Percentiles rank a stretch among this genome's conserved stretches.
Evolutionary conservation across 108 stramenopile genomes (phyloP).

Genomic region (Cyclotella baltica): DNA sequence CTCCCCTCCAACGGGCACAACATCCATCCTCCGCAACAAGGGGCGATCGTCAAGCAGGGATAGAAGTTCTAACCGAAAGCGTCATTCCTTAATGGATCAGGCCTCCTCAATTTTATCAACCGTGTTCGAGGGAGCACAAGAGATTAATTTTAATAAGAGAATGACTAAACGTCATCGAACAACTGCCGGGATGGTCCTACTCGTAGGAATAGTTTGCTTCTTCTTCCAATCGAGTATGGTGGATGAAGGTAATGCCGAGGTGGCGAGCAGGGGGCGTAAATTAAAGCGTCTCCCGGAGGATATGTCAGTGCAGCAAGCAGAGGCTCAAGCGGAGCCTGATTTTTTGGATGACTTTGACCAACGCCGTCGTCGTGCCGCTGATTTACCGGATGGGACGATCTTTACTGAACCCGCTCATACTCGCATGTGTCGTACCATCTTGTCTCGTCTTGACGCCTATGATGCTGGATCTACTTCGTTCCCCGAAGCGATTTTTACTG

Average conservation of each 20-base stretch:
- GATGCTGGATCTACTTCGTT: conserved; percentile 35
- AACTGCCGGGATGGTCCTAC: not conserved
- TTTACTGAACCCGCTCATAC: conserved; percentile 39
- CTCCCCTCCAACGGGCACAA: not conserved
- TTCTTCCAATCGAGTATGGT: conserved; percentile 8
- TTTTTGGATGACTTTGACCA: conserved; percentile 36
- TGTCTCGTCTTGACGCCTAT: conserved; percentile 23
- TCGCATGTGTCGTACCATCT: conserved; percentile 40
- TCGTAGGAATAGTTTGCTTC: not conserved
- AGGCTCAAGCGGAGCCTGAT: not conserved
- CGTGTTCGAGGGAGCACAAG: not conserved
- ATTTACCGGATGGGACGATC: conserved; percentile 32
- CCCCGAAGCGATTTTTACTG: conserved; percentile 28
- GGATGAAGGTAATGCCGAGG: not conserved
- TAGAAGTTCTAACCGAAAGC: not conserved
- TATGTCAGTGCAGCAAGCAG: not conserved
- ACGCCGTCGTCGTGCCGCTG: conserved; percentile 36
- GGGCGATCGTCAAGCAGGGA: not conserved
- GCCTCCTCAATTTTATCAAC: not conserved
- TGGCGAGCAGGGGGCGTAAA: not conserved
- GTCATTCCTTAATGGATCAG: not conserved
- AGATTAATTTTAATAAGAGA: not conserved
- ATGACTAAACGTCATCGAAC: not conserved
- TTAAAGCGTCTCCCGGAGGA: not conserved
- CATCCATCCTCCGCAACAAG: conserved; percentile 11